phyloP scores from a whole-genome alignment of 208 protist species.

The Leishmania aethiopica region DNA sequence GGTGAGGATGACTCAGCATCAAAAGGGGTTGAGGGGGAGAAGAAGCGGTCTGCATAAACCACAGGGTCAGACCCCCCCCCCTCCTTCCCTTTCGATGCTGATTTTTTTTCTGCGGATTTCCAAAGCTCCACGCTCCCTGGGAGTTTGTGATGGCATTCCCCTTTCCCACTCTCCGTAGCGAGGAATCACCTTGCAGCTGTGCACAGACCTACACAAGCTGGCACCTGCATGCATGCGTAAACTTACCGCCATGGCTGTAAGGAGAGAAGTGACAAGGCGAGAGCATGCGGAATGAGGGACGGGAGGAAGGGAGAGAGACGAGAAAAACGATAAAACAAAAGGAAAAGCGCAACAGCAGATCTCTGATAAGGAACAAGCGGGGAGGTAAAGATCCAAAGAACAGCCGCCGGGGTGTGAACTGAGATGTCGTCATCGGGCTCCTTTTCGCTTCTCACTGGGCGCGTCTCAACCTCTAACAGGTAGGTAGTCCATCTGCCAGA shows the following conservation, averaged over 20 bases:
- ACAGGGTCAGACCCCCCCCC: neutral
- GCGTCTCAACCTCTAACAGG: neutral
- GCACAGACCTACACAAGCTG: neutral
- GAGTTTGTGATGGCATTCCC: neutral
- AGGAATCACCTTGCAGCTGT: neutral
- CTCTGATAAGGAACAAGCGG: neutral
- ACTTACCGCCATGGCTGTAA: neutral
- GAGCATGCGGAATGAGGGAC: neutral
- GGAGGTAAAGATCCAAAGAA: neutral
- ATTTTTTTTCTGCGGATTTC: neutral
- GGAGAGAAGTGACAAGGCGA: neutral
- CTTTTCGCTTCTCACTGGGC: neutral
- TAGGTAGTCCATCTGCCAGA: neutral
- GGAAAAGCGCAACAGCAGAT: neutral
- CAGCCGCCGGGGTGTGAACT: neutral
- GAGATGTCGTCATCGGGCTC: neutral
- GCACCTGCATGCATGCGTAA: neutral
- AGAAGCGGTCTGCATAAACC: neutral
- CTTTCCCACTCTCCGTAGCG: neutral
- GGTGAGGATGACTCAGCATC: neutral
- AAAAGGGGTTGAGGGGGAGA: neutral
- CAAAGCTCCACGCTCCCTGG: too few species aligned
- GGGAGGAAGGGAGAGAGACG: neutral
- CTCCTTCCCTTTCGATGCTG: neutral
- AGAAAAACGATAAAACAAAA: neutral